Conservation (phyloP, 441 rosid genomes). For the Omphalea diandra region DNA sequence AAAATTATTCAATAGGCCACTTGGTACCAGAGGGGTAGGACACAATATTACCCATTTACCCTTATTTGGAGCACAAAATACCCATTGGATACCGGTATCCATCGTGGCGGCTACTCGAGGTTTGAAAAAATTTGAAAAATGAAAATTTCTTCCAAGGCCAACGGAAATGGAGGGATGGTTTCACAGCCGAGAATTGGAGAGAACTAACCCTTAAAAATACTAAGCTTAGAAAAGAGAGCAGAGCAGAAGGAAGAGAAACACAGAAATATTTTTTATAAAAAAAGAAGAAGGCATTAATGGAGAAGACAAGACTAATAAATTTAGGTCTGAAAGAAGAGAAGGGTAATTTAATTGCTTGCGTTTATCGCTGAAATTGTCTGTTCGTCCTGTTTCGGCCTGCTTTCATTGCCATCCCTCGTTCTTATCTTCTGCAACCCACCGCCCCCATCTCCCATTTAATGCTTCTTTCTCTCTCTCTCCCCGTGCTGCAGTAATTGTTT, state of each 20-base stretch:
- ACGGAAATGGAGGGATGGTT: too few species aligned
- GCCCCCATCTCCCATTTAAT: constrained; percentile 49
- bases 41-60: constrained; percentile 2
- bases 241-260: background rate
- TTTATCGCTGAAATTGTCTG: constrained; percentile 54
- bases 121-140: background rate
- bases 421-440: constrained; percentile 43
- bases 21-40: too few species aligned
- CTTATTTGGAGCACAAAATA: background rate
- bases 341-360: constrained; percentile 47
- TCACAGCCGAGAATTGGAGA: background rate
- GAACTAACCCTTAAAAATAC: too few species aligned
- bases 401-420: constrained; percentile 35
- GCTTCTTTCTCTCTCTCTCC: constrained; percentile 22
- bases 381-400: constrained; percentile 30
- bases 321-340: constrained; percentile 27
- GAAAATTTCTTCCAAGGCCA: too few species aligned
- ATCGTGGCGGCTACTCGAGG: background rate
- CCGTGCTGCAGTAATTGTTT: constrained; percentile 28
- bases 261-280: background rate
- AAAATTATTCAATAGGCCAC: too few species aligned
- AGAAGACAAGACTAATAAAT: constrained; percentile 54
- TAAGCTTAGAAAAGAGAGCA: background rate
- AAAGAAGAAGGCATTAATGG: constrained; percentile 49
- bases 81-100: background rate